These are phyloP conservation scores for Sicyos baderoa DNA, from an alignment of 306 rosid genomes.

Conservation along the genomic window DNA sequence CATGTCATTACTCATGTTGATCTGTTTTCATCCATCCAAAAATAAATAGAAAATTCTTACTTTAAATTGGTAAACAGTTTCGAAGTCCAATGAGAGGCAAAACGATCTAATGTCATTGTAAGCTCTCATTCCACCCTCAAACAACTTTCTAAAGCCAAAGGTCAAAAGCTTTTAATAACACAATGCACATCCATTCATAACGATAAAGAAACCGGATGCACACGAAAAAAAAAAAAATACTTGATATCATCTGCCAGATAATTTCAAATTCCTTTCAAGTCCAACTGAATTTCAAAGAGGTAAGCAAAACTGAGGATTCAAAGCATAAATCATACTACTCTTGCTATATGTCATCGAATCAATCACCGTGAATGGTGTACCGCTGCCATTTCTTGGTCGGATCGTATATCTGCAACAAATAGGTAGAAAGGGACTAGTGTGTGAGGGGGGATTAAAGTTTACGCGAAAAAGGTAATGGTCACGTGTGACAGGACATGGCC, in stretches of 20 bases:
- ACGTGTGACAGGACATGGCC: not conserved
- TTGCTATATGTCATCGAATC: conserved; percentile 17
- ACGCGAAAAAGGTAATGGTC: not conserved
- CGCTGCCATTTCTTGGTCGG: conserved; percentile 65
- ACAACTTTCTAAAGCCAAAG: conserved; percentile 5
- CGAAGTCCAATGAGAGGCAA: not conserved
- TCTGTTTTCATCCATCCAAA: no score
- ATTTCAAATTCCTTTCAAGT: not conserved
- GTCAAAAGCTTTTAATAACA: no score
- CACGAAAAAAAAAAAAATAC: no score
- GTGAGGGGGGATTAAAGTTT: not conserved
- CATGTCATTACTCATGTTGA: no score
- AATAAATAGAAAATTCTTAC: no score
- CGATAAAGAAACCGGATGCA: no score
- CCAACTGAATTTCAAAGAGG: not conserved
- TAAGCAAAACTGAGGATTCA: not conserved
- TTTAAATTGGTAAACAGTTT: no score
- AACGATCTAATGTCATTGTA: not conserved
- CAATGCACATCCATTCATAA: not conserved
- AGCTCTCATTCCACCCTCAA: not conserved
- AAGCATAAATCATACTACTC: not conserved
- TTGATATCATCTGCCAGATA: no score
- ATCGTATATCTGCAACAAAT: conserved; percentile 42
- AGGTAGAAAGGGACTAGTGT: not conserved
- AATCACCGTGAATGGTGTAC: conserved; percentile 65